Conservation (phyloP, 768 basidiomycete species). For the Macrolepiota fuliginosa region DNA sequence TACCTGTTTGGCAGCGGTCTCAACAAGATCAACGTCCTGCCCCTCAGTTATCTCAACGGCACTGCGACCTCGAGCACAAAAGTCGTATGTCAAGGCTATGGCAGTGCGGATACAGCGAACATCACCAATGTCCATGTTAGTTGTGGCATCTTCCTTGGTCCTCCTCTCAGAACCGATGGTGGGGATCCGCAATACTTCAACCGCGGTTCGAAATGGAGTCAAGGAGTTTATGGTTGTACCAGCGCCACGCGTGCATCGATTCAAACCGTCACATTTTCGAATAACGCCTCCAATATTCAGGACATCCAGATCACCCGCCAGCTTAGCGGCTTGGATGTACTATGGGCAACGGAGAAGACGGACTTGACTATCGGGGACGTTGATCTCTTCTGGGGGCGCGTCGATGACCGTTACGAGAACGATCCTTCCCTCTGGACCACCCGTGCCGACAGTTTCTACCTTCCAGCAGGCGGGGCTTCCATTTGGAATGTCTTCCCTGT, state of each 20-base stretch:
- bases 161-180: conserved; percentile 20
- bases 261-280: neutral
- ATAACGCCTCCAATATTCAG: neutral
- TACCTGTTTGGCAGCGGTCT: neutral
- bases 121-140: conserved; percentile 18
- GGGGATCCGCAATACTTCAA: conserved; percentile 14
- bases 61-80: neutral
- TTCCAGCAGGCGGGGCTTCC: neutral
- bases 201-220: conserved; percentile 18
- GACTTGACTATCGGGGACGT: neutral
- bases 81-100: conserved; percentile 18
- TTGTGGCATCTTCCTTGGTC: conserved; percentile 16
- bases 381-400: neutral
- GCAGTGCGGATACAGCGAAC: conserved; percentile 17
- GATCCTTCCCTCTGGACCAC: neutral
- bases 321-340: too few species aligned
- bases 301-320: neutral
- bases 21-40: neutral
- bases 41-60: neutral
- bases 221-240: conserved; percentile 17
- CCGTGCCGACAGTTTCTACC: neutral
- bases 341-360: conserved; percentile 3
- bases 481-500: neutral
- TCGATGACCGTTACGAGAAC: neutral
- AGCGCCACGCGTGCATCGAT: conserved; percentile 13